A percentile compares a stretch with the other conserved stretches of the same genome.
Conservation (phyloP, 73 alveolate species). For the Paramecium pentaurelia region DNA sequence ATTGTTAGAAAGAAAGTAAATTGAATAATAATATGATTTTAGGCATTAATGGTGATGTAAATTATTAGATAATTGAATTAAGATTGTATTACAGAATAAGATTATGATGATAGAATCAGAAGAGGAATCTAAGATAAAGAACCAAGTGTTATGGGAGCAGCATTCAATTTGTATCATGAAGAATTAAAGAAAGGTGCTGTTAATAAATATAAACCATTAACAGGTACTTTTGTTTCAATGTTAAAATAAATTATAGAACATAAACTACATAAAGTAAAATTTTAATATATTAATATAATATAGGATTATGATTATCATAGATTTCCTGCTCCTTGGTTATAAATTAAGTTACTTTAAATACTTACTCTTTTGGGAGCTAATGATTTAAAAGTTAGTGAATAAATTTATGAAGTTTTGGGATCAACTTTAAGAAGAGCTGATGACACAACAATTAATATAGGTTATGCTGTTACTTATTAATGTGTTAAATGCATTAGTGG, state of each 20-base stretch:
- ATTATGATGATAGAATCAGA: constrained; percentile 87
- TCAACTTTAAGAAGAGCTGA: constrained; percentile 94
- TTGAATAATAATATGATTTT: neutral
- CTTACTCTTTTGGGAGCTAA: constrained; percentile 89
- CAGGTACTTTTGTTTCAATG: constrained; percentile 84
- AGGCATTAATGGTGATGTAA: constrained; percentile 93
- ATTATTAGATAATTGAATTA: constrained; percentile 81
- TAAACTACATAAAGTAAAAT: constrained; percentile 81
- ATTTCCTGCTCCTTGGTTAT: constrained; percentile 99
- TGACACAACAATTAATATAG: constrained; percentile 93
- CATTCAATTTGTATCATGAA: constrained; percentile 86
- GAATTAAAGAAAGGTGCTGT: constrained; percentile 73
- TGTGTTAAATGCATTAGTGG: constrained; percentile 92
- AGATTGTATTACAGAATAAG: constrained; percentile 65
- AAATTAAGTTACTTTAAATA: constrained; percentile 86
- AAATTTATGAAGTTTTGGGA: constrained; percentile 94
- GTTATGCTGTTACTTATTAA: constrained; percentile 96
- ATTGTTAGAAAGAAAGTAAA: constrained; percentile 90
- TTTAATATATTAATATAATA: neutral
- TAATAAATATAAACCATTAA: constrained; percentile 82
- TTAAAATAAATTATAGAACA: constrained; percentile 83
- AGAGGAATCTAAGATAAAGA: constrained; percentile 96
- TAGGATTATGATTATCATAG: constrained; percentile 95
- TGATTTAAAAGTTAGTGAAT: constrained; percentile 89
- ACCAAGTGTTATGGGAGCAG: constrained; percentile 97